Base-by-base conservation (phyloP, 192 early-diverging fungal species). In the Kickxella alabastrina region DNA sequence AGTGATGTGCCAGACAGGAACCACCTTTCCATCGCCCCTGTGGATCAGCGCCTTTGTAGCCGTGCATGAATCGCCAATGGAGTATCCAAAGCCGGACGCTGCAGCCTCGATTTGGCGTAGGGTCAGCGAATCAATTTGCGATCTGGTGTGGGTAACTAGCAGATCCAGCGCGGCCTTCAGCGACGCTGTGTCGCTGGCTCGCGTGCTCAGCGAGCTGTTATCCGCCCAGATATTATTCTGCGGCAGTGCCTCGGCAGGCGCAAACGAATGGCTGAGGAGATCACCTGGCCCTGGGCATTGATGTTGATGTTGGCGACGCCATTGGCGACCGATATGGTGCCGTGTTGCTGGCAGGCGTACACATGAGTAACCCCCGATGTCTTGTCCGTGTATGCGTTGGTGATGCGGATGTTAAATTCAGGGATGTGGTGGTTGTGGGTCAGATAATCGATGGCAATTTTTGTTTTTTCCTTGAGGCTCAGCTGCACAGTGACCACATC, bases 1-100 rank as follows among this genome's bases (percentile, higher is more conserved):
- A 40, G 85, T 77, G 14, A 93, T 52, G 46, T 92, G 91, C 85
- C 91, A 97, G 8, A 93, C 88, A 8, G 86, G 80, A 43, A 79
- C 64, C 15, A 93, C 58, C 1, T 54, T 43, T 34, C 79, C 80
- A 14, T 73, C 64, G n/a, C 75, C 77, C 3, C 74, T 70, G 42
- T 83, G 83, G 45, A 92, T 56, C 49, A 86, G 90, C 25, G 83
- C 82, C 41, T 84, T 72, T 12, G 68, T 66, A 8, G 80, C 81
- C 13, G 82, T 82, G 24, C 92, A 80, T 32, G 76, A 67, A 56
- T 27, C 43, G 13, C 62, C 48, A 31, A 73, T 32, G 12, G 31
- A 32, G 12, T 32, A 32, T 12, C 31, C 31, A 6, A n/a, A n/a
- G n/a, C n/a, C n/a, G n/a, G n/a, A n/a, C n/a, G n/a, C n/a, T n/a